phyloP scores from a whole-genome alignment of 2,329 filamentous ascomycete species.

The Stagonosporopsis tanaceti region DNA sequence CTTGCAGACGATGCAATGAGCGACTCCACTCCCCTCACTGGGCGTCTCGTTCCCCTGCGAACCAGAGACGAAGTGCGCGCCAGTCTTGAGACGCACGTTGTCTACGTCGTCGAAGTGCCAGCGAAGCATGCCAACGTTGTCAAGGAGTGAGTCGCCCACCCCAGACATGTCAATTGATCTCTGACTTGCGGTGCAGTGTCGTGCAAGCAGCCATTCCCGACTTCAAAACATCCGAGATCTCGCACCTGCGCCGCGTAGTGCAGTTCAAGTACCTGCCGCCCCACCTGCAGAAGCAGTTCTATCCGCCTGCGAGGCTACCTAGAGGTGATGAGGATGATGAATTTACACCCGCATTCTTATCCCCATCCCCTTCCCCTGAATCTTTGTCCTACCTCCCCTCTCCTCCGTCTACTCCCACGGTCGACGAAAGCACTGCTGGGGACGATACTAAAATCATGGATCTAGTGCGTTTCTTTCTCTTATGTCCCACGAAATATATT shows the following conservation, averaged over 20 bases:
- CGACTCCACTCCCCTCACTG: constrained; percentile 26
- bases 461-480: constrained; percentile 58
- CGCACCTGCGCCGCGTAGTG: constrained; percentile 76
- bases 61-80: constrained; percentile 61
- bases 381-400: constrained; percentile 20
- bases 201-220: constrained; percentile 56
- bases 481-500: constrained; percentile 61
- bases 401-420: constrained; percentile 13
- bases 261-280: constrained; percentile 73
- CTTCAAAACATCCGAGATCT: constrained; percentile 55
- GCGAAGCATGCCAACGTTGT: constrained; percentile 75
- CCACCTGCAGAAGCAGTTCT: constrained; percentile 59
- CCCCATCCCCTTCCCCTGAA: constrained; percentile 28
- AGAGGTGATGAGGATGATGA: constrained; percentile 45
- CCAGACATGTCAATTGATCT: constrained; percentile 18
- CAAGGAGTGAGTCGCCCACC: constrained; percentile 67
- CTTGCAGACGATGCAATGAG: constrained; percentile 37
- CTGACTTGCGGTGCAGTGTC: constrained; percentile 48
- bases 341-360: constrained; percentile 39
- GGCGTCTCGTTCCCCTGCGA: constrained; percentile 52
- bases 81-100: constrained; percentile 63
- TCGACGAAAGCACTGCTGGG: constrained; percentile 21
- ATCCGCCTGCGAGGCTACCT: constrained; percentile 41
- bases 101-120: constrained; percentile 76
- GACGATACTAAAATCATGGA: constrained; percentile 40